These are phyloP conservation scores for Triangularia verruculosa DNA, from an alignment of 2,329 filamentous ascomycete species.

Conservation along the genomic window DNA sequence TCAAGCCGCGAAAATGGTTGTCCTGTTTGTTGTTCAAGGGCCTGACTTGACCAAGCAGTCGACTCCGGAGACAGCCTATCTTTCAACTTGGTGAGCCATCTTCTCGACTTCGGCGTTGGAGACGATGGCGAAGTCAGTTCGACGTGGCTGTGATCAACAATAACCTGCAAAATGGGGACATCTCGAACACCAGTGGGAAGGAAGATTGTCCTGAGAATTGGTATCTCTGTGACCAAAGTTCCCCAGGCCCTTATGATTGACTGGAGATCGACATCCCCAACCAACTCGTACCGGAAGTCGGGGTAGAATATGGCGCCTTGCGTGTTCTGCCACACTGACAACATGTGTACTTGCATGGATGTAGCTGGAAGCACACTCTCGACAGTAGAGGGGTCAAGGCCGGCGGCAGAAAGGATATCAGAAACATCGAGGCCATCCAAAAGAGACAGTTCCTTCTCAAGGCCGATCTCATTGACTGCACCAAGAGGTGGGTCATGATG, in stretches of 20 bases:
- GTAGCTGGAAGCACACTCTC: conserved; percentile 65
- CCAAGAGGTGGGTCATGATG: not conserved
- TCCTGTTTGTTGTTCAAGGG: conserved; percentile 19
- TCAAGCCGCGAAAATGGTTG: conserved; percentile 25
- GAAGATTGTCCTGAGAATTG: conserved; percentile 69
- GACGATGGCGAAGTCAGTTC: not conserved
- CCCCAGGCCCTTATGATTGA: conserved; percentile 60
- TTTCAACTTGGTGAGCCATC: not conserved
- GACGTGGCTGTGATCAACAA: conserved; percentile 41
- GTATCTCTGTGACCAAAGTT: conserved; percentile 49
- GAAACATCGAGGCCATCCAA: conserved; percentile 36
- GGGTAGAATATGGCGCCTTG: conserved; percentile 69
- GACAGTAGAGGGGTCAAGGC: conserved; percentile 45
- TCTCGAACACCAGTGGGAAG: conserved; percentile 45
- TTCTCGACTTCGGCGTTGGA: not conserved
- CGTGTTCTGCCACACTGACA: conserved; percentile 71
- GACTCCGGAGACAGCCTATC: not conserved
- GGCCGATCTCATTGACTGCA: not conserved
- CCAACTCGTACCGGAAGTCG: conserved; percentile 61
- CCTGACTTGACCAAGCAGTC: not conserved
- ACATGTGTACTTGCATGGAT: conserved; percentile 77
- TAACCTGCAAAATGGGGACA: conserved; percentile 61
- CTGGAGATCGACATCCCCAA: conserved; percentile 36
- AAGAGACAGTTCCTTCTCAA: not conserved
- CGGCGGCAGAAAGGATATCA: conserved; percentile 38